These are phyloP conservation scores for Dactylellina sp. DNA, from an alignment of 2,329 filamentous ascomycete genomes.

Conservation along the genomic window DNA sequence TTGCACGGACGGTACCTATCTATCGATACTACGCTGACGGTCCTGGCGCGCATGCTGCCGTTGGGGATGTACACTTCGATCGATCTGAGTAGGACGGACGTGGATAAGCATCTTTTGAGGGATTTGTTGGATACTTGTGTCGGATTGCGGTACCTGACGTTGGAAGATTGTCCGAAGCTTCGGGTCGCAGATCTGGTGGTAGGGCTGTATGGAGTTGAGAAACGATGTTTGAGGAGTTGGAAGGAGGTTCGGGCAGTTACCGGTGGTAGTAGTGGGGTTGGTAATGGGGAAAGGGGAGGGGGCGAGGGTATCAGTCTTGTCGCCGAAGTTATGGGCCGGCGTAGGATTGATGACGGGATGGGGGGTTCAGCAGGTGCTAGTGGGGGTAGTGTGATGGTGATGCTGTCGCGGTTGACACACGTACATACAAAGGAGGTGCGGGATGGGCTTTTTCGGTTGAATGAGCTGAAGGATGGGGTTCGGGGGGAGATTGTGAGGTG, in stretches of 20 bases:
- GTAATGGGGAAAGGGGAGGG: background rate
- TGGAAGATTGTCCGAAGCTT: conserved; percentile 45
- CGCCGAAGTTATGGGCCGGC: conserved; percentile 39
- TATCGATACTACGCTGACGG: conserved; percentile 38
- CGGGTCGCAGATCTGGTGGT: conserved; percentile 39
- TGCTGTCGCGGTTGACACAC: conserved; percentile 33
- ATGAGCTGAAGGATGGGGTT: conserved; percentile 39
- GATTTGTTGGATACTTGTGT: conserved; percentile 44
- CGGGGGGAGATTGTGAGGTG: conserved; percentile 39
- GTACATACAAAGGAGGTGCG: conserved; percentile 45
- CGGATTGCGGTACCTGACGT: conserved; percentile 8
- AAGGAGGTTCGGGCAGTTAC: background rate
- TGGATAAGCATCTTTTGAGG: conserved; percentile 37
- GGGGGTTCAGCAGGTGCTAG: background rate
- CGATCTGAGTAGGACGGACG: conserved; percentile 42
- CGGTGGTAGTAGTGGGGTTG: background rate
- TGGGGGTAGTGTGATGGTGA: background rate
- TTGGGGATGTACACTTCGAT: conserved; percentile 39
- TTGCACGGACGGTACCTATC: conserved; percentile 16
- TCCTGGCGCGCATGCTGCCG: conserved; percentile 21
- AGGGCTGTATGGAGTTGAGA: conserved; percentile 44
- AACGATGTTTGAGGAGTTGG: conserved; percentile 12
- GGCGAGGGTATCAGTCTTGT: conserved; percentile 33
- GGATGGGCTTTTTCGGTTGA: conserved; percentile 40
- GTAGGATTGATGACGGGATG: background rate